Percentiles rank a stretch among this genome's conserved stretches.
Conservation (phyloP, 352 stramenopile genomes). For the Achlya hypogyna region DNA sequence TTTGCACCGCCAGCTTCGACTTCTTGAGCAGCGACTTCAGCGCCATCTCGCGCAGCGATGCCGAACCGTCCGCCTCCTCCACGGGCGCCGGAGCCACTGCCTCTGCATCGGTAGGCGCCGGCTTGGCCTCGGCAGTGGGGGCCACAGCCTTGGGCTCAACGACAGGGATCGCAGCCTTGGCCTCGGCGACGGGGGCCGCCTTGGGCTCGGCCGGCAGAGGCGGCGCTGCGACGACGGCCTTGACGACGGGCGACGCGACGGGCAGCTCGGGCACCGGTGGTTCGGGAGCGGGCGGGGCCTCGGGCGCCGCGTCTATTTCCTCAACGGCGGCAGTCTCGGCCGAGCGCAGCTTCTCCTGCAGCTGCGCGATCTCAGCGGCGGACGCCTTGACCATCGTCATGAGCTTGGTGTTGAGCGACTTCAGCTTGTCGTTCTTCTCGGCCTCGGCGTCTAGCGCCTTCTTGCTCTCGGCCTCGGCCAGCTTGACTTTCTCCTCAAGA, state of each 20-base stretch:
- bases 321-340: background rate
- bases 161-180: too few relatives aligned
- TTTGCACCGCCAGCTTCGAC: constrained; percentile 11
- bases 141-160: constrained; percentile 22
- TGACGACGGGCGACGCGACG: too few relatives aligned
- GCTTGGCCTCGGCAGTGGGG: constrained; percentile 8
- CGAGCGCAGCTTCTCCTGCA: background rate
- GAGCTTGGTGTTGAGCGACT: constrained; percentile 61
- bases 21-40: constrained; percentile 3
- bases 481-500: constrained; percentile 32
- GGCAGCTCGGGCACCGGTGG: too few relatives aligned
- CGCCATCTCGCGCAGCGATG: constrained; percentile 5
- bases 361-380: constrained; percentile 3
- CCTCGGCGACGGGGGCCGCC: background rate
- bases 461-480: constrained; percentile 32
- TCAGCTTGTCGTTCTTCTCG: constrained; percentile 56
- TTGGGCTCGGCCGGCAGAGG: background rate
- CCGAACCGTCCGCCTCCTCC: constrained; percentile 21
- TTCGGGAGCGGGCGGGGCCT: constrained; percentile 18
- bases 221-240: background rate
- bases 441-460: constrained; percentile 50
- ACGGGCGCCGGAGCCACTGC: constrained; percentile 12
- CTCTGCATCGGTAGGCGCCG: background rate
- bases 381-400: constrained; percentile 13
- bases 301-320: background rate